Evolutionary conservation across 2,329 filamentous ascomycete genomes (phyloP), one percentile per base, ranked within the genome.

Genomic region (Aspergillus awamori): DNA sequence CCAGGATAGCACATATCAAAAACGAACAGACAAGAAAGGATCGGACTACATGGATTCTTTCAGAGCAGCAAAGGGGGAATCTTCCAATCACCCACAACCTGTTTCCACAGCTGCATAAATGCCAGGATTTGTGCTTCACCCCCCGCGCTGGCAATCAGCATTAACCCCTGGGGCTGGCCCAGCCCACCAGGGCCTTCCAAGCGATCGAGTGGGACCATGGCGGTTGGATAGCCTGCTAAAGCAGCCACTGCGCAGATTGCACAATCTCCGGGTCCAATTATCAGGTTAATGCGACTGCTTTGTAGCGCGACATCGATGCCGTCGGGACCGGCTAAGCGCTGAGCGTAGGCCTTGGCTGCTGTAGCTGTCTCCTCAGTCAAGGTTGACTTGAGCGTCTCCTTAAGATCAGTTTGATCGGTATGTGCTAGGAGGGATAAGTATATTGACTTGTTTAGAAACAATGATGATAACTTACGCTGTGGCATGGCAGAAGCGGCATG

Each of bases 181-280:
- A 55, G 5, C 2, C 53, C 53, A 10, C 53, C 53, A 1, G 24
- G 38, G 1, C 53, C 53, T 20, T 43, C 53, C 38, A 55, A 33
- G 15, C 53, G 53, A 8, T 39, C 38, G 3, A 55, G 20, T 10
- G 53, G 53, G 2, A 45, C 22, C 53, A 55, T 45, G 4, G 20
- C 53, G 5, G 53, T 55, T 2, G 53, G 53, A 15, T 55, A 55
- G 2, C 53, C 53, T 8, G 53, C 53, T 6, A 55, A 24, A 5
- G 53, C 53, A 17, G 53, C 53, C 15, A 55, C 53, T 7, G 38
- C 53, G 6, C 53, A 43, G 8, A 43, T 55, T 15, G 53, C 53
- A 20, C 53, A 55, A 13, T 55, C 53, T 2, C 53, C 53, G 2
- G 53, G 53, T 1, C 53, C 38, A 4, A 55, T 20, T 8, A 55